These are phyloP conservation scores for Vachellia collinsii DNA, from an alignment of 306 rosid species.

Conservation along the genomic window DNA sequence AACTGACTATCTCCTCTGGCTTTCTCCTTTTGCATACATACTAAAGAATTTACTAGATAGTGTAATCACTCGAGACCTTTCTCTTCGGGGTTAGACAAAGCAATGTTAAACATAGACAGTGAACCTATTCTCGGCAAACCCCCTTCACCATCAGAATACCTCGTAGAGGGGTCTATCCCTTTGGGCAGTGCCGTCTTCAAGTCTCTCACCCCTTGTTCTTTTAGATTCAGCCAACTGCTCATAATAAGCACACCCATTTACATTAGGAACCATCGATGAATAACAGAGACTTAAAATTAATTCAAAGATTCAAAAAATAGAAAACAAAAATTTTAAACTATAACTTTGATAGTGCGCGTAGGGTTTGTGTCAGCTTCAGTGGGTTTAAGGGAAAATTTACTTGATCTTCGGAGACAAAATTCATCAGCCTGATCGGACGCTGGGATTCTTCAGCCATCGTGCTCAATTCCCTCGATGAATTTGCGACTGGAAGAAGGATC, in stretches of 20 bases:
- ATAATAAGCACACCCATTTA: neutral
- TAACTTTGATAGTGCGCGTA: neutral
- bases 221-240: constrained; percentile 76
- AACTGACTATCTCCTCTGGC: neutral
- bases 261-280: neutral
- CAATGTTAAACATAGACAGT: neutral
- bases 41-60: neutral
- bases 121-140: constrained; percentile 12
- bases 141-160: constrained; percentile 41
- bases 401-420: constrained; percentile 88
- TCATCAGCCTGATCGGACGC: constrained; percentile 73
- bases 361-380: constrained; percentile 10
- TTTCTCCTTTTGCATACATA: neutral
- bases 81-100: neutral
- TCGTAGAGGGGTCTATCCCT: constrained; percentile 89
- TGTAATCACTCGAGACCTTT: neutral
- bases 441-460: constrained; percentile 69
- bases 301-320: neutral
- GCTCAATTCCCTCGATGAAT: constrained; percentile 2
- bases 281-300: constrained; percentile 16
- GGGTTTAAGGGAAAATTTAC: constrained; percentile 40
- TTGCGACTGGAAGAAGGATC: neutral
- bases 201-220: constrained; percentile 77
- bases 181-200: constrained; percentile 91
- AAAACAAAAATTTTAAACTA: neutral